Conservation (phyloP, 116 monocot genomes). For the Posidonia oceanica region DNA sequence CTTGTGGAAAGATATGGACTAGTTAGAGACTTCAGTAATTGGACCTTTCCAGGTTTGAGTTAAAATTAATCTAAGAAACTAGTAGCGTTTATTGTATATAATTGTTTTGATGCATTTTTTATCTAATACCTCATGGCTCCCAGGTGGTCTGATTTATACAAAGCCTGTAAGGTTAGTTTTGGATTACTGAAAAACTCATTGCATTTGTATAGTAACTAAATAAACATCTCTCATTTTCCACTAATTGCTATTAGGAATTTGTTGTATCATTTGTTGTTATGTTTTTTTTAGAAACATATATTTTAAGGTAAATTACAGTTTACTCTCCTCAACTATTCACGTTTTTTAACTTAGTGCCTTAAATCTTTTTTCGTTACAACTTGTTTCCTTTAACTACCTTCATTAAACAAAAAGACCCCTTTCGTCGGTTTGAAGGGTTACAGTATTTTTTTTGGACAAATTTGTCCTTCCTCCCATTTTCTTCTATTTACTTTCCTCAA, state of each 20-base stretch:
- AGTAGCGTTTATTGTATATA: not conserved
- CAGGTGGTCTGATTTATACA: not conserved
- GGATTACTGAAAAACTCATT: not conserved
- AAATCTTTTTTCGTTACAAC: too few relatives aligned
- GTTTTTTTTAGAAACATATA: too few relatives aligned
- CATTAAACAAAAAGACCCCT: too few relatives aligned
- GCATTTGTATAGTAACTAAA: not conserved
- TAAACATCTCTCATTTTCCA: not conserved
- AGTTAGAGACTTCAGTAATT: not conserved
- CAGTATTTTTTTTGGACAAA: too few relatives aligned
- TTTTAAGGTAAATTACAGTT: too few relatives aligned
- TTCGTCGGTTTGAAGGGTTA: too few relatives aligned
- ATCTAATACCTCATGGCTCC: not conserved
- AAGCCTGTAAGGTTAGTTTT: constrained; percentile 5
- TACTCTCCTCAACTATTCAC: too few relatives aligned
- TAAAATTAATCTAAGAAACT: not conserved
- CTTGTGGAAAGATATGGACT: not conserved
- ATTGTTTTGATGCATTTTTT: not conserved
- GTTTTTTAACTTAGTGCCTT: too few relatives aligned
- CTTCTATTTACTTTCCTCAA: too few relatives aligned
- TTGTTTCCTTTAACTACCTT: too few relatives aligned
- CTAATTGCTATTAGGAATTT: not conserved
- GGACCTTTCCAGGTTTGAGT: not conserved
- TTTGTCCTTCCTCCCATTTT: too few relatives aligned
- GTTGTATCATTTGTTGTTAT: too few relatives aligned